These are phyloP conservation scores for Pezicula rhizophila DNA, from an alignment of 2,329 filamentous ascomycete genomes.

Conservation along the genomic window DNA sequence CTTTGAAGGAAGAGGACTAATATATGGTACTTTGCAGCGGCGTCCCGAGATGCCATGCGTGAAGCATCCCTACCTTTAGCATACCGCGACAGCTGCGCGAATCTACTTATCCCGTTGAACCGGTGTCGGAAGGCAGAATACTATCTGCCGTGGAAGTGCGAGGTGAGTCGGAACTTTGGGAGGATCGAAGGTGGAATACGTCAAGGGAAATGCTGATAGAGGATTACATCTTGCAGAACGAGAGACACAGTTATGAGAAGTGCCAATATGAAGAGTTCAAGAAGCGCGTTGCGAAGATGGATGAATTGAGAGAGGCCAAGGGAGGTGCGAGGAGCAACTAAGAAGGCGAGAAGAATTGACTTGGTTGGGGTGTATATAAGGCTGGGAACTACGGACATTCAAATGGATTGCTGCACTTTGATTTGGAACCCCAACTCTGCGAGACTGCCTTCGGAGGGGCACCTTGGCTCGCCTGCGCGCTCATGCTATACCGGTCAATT, in stretches of 20 bases:
- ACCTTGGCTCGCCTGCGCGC: no score
- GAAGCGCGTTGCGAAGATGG: conserved; percentile 97
- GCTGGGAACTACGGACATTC: background rate
- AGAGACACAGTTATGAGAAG: conserved; percentile 97
- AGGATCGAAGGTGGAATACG: background rate
- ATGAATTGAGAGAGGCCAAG: conserved; percentile 86
- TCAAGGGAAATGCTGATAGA: background rate
- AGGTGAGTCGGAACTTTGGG: conserved; percentile 51
- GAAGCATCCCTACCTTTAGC: conserved; percentile 79
- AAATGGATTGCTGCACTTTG: background rate
- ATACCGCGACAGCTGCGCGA: conserved; percentile 93
- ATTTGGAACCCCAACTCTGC: no score
- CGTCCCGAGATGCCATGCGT: conserved; percentile 88
- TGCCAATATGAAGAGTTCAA: conserved; percentile 99
- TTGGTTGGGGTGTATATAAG: background rate
- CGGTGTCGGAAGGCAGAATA: conserved; percentile 86
- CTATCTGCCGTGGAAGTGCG: conserved; percentile 97
- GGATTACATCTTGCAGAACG: conserved; percentile 53
- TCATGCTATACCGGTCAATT: no score
- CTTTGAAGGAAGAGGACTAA: background rate
- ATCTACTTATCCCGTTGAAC: conserved; percentile 92
- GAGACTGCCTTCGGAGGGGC: no score
- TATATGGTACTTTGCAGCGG: conserved; percentile 43
- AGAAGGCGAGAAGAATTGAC: conserved; percentile 2
- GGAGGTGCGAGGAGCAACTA: conserved; percentile 80